Conservation (phyloP, 1,284 basidiomycete species). For the Pascua sp. region DNA sequence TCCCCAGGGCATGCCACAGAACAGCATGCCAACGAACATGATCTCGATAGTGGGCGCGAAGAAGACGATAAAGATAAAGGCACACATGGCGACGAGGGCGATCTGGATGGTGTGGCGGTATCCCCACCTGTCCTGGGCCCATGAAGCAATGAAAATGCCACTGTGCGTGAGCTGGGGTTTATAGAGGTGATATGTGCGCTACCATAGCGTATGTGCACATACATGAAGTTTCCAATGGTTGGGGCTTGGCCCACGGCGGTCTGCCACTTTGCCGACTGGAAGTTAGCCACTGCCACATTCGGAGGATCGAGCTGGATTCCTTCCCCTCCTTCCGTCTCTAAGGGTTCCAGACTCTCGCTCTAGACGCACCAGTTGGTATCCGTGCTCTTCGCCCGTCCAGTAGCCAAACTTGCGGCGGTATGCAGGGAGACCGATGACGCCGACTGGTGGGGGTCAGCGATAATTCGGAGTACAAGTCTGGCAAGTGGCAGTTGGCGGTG, state of each 20-base stretch:
- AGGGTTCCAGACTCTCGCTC: too few relatives aligned
- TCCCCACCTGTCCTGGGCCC: conserved; percentile 24
- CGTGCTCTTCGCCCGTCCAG: not conserved
- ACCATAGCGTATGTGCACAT: conserved; percentile 3
- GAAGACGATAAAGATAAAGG: conserved; percentile 35
- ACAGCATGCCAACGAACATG: conserved; percentile 23
- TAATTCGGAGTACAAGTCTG: conserved; percentile 5
- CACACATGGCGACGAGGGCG: conserved; percentile 32
- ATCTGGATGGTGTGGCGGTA: conserved; percentile 25
- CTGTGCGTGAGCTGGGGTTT: not conserved
- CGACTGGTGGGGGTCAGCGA: conserved; percentile 8
- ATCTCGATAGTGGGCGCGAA: conserved; percentile 41
- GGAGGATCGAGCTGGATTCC: conserved; percentile 18
- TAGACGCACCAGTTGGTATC: conserved; percentile 7
- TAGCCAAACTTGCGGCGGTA: conserved; percentile 16
- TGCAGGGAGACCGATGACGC: conserved; percentile 9
- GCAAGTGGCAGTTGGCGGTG: too few relatives aligned
- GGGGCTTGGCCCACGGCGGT: conserved; percentile 21
- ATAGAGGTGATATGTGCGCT: not conserved
- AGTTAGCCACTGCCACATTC: too few relatives aligned
- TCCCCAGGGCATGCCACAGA: conserved; percentile 49
- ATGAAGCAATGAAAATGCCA: conserved; percentile 24
- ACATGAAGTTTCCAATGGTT: conserved; percentile 21
- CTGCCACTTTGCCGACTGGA: conserved; percentile 23
- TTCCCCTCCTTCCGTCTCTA: too few relatives aligned